Evolutionary conservation across 164 flowering plant species (phyloP), one percentile per base, ranked within the genome.

Genomic region (Vitis amurensis): DNA sequence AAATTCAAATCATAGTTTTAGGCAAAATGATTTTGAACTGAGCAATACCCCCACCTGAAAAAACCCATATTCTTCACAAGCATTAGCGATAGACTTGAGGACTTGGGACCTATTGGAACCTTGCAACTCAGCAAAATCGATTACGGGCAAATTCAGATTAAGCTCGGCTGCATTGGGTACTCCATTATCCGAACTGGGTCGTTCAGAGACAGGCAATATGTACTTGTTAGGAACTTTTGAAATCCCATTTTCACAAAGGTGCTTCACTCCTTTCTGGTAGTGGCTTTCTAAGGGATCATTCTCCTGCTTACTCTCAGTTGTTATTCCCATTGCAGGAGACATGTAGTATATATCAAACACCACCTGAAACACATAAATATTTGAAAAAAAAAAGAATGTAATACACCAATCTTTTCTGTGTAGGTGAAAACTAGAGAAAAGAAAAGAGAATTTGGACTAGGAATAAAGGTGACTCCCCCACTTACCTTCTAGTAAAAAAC

Each of bases 211-310:
- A 1, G 98, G 94, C 50, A 88, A 61, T 27, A 94, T 79, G 80
- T 94, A 94, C 81, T 89, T 94, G 55, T 6, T 72, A 9, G 98
- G 98, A 13, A 94, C 79, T 66, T 74, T 83, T 30, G 71, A 72
- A 17, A 90, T 67, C 10, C 97, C 94, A 56, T 19, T 81, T 3
- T 89, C 91, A 52, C 72, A 84, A 50, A 94, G 81, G 58, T 84
- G 85, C 68, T 83, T 87, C 55, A 94, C 97, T 56, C 98, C 98
- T 66, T 85, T 91, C 67, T 87, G 86, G 79, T 79, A 86, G 47
- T 68, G 72, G 31, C 47, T 71, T 50, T 84, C 82, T 19, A 15
- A 27, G 30, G 61, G 30, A 31, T 49, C 74, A 9, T 64, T 64
- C 9, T 75, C 76, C 16, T 16, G 17, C 31, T 59, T 55, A 51